Base-by-base conservation (phyloP, 306 rosid genomes). In the Phaseolus lunatus region DNA sequence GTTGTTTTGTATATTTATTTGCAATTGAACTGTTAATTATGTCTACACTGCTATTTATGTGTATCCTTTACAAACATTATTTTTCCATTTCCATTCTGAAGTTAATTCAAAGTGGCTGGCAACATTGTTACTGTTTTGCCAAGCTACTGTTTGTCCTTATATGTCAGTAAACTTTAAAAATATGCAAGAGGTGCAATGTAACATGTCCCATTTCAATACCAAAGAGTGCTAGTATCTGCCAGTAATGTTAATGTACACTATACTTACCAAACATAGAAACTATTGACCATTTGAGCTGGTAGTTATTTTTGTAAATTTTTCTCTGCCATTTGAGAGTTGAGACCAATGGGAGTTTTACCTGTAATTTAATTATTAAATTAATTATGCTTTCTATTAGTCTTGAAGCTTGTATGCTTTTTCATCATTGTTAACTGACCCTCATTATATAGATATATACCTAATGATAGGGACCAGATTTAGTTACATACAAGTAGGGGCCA, bases 51-150 rank as follows among this genome's bases (percentile, higher is more conserved):
- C 11, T 52, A 62, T 58, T 66, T 52, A 26, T 29, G 5, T 3
- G 19, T 80, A 11, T 70, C 44, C 20, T 24, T 33, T 54, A 27
- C 61, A 43, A 41, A 54, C 20, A 10, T 27, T 3, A 24, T 57
- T 29, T 72, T 62, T 7, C 18, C 54, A 57, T 77, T 72, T 65
- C 43, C 71, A 41, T 67, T 69, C 66, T 72, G 72, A 39, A 67
- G 47, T 78, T 56, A 58, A 58, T 52, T 66, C 31, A 56, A 31
- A 50, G 76, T 75, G 23, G 14, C 41, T 61, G 23, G 63, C 59
- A 7, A 71, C 47, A 57, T 59, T 39, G 35, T 75, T 39, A 49
- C 67, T 29, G 59, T 70, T 79, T 50, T 67, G 31, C 77, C 16
- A 50, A 33, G 54, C 11, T 50, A 26, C 37, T 63, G 12, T 47